Evolutionary conservation across 164 flowering plant genomes (phyloP).

Genomic region (Brasenia schreberi): DNA sequence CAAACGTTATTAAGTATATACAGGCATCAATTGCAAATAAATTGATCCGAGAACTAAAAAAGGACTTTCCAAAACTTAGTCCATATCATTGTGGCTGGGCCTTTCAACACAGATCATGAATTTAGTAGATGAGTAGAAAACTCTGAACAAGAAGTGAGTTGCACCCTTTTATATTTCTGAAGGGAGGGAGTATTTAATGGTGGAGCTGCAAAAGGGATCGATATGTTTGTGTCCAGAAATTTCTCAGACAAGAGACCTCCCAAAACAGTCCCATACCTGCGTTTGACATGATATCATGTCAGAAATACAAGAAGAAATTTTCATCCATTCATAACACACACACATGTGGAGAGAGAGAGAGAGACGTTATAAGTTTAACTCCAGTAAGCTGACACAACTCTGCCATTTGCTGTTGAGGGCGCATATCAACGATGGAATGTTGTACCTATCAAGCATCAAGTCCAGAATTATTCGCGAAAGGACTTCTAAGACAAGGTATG

Average conservation of each 20-base stretch:
- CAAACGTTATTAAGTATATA: no score
- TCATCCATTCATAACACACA: not conserved
- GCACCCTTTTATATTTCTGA: constrained; percentile 97
- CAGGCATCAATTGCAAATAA: no score
- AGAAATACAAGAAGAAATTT: not conserved
- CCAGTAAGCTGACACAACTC: constrained; percentile 90
- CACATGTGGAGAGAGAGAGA: constrained; percentile 34
- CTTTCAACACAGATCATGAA: not conserved
- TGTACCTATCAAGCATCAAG: constrained; percentile 45
- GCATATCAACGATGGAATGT: constrained; percentile 97
- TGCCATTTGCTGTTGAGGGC: constrained; percentile 95
- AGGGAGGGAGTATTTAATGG: constrained; percentile 93
- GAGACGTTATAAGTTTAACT: constrained; percentile 92
- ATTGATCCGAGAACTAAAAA: no score
- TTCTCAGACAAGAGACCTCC: constrained; percentile 93
- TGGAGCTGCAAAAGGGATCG: constrained; percentile 89
- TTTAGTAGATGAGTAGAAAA: not conserved
- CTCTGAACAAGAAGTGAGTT: not conserved
- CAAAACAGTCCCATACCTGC: constrained; percentile 99
- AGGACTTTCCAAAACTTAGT: no score
- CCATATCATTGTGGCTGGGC: not conserved
- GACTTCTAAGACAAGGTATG: not conserved
- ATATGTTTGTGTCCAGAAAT: constrained; percentile 74
- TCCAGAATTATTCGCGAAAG: not conserved
- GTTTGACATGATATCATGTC: not conserved